Evolutionary conservation across 208 protist species (phyloP).

Genomic region (Wallacemonas rigidus): DNA sequence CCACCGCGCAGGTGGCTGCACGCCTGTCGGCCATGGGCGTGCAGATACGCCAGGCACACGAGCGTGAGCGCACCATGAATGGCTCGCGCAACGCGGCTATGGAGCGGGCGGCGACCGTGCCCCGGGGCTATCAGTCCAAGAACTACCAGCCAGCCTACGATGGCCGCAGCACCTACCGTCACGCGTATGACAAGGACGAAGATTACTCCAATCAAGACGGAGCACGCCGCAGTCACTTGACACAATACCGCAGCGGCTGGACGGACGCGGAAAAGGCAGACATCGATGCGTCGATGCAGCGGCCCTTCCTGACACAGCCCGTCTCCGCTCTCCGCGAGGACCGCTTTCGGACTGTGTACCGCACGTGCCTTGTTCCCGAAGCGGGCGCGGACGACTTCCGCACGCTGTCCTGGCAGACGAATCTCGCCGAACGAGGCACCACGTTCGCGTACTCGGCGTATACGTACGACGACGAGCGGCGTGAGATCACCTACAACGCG

Average conservation of each 20-base stretch:
- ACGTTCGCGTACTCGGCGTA: constrained; percentile 83
- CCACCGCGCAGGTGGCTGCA: constrained; percentile 60
- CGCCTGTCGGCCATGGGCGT: constrained; percentile 46
- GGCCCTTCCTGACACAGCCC: constrained; percentile 76
- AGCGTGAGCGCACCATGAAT: constrained; percentile 24
- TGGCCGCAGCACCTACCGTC: constrained; percentile 72
- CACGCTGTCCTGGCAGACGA: constrained; percentile 54
- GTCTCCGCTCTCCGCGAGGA: constrained; percentile 39
- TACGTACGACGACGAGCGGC: constrained; percentile 53
- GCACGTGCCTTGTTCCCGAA: constrained; percentile 46
- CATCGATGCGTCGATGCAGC: constrained; percentile 57
- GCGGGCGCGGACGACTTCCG: constrained; percentile 41
- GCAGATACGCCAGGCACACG: constrained; percentile 32
- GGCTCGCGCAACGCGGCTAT: constrained; percentile 7
- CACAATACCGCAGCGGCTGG: constrained; percentile 69
- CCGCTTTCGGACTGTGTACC: constrained; percentile 63
- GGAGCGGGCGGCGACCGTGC: constrained; percentile 23
- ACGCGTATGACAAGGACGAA: constrained; percentile 58
- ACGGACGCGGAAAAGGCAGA: constrained; percentile 61
- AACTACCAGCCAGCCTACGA: constrained; percentile 33
- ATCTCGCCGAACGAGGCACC: constrained; percentile 54
- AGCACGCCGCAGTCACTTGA: constrained; percentile 33
- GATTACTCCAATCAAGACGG: constrained; percentile 29
- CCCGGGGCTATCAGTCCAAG: constrained; percentile 16
- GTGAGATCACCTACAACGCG: constrained; percentile 49